Evolutionary conservation across 768 basidiomycete species (phyloP), one percentile per base, ranked within the genome.

Genomic region (Boletus sp.): DNA sequence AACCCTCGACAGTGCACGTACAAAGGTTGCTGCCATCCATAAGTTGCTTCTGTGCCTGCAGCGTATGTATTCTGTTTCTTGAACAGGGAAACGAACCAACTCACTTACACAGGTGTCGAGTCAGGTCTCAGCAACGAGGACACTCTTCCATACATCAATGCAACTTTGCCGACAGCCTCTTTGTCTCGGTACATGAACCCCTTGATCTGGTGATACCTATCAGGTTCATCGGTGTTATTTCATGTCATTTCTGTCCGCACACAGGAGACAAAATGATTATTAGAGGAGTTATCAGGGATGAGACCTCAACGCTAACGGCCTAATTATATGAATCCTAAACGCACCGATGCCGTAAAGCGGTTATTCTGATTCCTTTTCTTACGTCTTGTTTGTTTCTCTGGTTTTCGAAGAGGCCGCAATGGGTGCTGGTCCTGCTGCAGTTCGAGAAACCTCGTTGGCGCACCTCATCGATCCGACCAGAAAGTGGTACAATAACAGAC

Each of bases 401-500:
- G 14, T 57, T 17, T 25, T 27, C 37, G 19, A 55, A 57, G 19
- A 43, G 21, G 25, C 25, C 39, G 63, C 56, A 46, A 87, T 88
- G 84, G 84, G 73, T 67, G 80, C 66, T 62, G 83, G 80, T 68
- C 10, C 25, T 32, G 67, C 62, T 48, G 59, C 70, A 40, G 58
- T 53, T 2, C 52, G 34, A 41, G 62, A 63, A 14, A 71, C 72
- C 38, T 79, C 75, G 30, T 82, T 80, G 59, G 69, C 65, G 9
- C 80, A 82, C 59, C 77, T 87, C 56, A 60, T 87, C 50, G 82
- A 88, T 68, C 84, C 84, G 15, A 80, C 71, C 56, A 77, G 81
- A 66, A 87, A 78, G 64, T 89, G 87, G 87, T 84, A 85, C 71
- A 88, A 84, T 74, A 88, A 89, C 76, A 80, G 71, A 70, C 76